Conservation (phyloP, 23 red algal genomes). For the Gracilaria domingensis region DNA sequence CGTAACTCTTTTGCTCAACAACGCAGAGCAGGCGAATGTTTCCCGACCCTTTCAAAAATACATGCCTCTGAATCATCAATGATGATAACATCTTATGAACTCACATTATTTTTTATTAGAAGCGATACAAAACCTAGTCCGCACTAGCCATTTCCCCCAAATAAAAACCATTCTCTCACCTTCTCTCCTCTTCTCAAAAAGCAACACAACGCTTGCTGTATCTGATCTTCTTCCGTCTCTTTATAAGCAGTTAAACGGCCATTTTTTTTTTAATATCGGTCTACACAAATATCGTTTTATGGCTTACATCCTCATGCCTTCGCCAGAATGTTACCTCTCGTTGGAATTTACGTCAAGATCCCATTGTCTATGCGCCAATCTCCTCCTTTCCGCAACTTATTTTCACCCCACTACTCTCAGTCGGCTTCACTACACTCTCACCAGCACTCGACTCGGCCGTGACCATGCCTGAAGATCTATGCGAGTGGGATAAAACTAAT, state of each 20-base stretch:
- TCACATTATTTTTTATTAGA: no score
- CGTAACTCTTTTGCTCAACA: no score
- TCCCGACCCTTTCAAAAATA: no score
- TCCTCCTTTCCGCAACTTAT: slow-evolving; percentile 1
- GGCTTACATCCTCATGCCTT: neutral
- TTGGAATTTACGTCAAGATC: slow-evolving; percentile 41
- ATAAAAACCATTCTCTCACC: neutral
- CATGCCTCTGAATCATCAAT: no score
- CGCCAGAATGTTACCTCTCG: neutral
- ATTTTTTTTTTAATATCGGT: neutral
- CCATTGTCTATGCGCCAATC: slow-evolving; percentile 22
- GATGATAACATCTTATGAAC: no score
- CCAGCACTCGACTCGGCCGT: slow-evolving; percentile 7
- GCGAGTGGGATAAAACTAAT: slow-evolving; percentile 35
- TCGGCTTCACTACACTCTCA: neutral
- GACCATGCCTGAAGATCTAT: slow-evolving; percentile 67
- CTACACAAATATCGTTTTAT: neutral
- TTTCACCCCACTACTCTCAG: neutral
- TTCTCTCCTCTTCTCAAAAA: neutral
- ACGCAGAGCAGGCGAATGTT: no score
- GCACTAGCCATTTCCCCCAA: no score
- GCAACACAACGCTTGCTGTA: neutral
- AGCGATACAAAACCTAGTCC: no score
- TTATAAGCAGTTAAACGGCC: neutral
- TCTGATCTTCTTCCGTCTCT: neutral